Evolutionary conservation across 2,329 filamentous ascomycete species (phyloP), one percentile per base, ranked within the genome.

Genomic region (Emericellopsis atlantica): DNA sequence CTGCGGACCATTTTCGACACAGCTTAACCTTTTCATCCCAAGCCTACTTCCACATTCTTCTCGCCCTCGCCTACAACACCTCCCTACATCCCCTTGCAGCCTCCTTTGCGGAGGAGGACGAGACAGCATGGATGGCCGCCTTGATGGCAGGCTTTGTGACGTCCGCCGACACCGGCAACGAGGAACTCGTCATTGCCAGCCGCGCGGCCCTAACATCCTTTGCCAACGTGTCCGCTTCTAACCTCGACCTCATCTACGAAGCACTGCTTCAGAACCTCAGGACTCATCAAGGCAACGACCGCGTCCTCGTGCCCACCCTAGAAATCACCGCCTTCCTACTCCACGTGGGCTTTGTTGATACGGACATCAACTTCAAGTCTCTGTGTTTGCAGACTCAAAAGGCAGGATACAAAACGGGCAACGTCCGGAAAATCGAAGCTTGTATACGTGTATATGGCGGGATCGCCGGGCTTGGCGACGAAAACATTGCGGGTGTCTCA

Each of bases 331-430:
- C 80, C 0, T 93, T 92, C 51, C 61, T 96, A 26, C 72, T 93
- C 56, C 79, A 89, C 62, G 71, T 65, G 36, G 70, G 61, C 10
- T 56, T 70, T 39, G 66, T 72, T 48, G 65, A 61, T 56, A 57
- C 50, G 22, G 64, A 57, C 48, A 48, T 67, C 14, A 62, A 69
- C 46, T 55, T 67, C 54, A 75, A 76, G 45, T 67, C 59, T 6
- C 61, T 95, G 4, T 86, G 88, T 44, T 66, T 79, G 6, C 67
- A 78, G 31, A 75, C 82, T 4, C 86, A 93, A 53, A 87, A 81
- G 58, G 74, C 84, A 1, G 84, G 89, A 47, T 89, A 84, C 65
- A 90, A 89, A 61, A 84, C 82, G 1, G 78, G 81, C 16, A 92
- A 86, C 55, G 75, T 95, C 35, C 75, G 80, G 39, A 90, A 92